Evolutionary conservation across 768 basidiomycete species (phyloP).

Genomic region (Mycena vulgaris): DNA sequence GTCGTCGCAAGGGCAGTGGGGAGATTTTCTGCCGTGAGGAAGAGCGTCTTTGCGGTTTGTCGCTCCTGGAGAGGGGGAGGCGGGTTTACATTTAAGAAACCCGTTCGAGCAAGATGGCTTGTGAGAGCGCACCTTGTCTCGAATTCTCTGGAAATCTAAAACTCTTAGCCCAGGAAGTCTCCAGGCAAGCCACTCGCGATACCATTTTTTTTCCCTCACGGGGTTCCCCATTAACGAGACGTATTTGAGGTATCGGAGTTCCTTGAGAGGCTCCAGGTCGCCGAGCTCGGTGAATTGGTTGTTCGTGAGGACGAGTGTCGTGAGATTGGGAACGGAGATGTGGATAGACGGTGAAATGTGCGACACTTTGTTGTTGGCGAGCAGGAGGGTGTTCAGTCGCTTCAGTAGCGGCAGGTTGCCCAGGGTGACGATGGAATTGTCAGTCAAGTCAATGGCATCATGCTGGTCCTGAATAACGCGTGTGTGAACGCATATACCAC

Average conservation of each 20-base stretch:
- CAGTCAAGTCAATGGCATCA: conserved; percentile 94
- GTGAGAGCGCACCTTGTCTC: conserved; percentile 87
- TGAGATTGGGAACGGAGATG: conserved; percentile 88
- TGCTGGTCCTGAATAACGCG: conserved; percentile 81
- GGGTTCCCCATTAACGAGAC: conserved; percentile 87
- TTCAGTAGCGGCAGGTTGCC: conserved; percentile 91
- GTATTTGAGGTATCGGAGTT: conserved; percentile 81
- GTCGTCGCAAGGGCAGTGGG: conserved; percentile 87
- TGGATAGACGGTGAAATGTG: conserved; percentile 87
- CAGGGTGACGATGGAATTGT: conserved; percentile 87
- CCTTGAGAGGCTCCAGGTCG: conserved; percentile 87
- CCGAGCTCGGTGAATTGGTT: conserved; percentile 87
- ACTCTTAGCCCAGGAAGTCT: conserved; percentile 90
- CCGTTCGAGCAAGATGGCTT: conserved; percentile 48
- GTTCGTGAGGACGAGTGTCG: conserved; percentile 87
- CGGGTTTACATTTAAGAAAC: conserved; percentile 40
- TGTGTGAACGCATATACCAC: conserved; percentile 37
- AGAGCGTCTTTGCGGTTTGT: conserved; percentile 78
- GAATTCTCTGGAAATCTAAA: conserved; percentile 95
- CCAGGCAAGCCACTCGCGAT: conserved; percentile 96
- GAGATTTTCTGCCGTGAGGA: conserved; percentile 85
- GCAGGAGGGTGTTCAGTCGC: conserved; percentile 86
- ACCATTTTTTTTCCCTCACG: conserved; percentile 93
- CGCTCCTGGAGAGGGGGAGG: conserved; percentile 74
- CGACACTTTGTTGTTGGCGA: conserved; percentile 92